Percentiles rank a stretch among this genome's conserved stretches.
These are phyloP conservation scores for Yarrowia keelungensis DNA, from an alignment of 805 yeast genomes.

Conservation along the genomic window DNA sequence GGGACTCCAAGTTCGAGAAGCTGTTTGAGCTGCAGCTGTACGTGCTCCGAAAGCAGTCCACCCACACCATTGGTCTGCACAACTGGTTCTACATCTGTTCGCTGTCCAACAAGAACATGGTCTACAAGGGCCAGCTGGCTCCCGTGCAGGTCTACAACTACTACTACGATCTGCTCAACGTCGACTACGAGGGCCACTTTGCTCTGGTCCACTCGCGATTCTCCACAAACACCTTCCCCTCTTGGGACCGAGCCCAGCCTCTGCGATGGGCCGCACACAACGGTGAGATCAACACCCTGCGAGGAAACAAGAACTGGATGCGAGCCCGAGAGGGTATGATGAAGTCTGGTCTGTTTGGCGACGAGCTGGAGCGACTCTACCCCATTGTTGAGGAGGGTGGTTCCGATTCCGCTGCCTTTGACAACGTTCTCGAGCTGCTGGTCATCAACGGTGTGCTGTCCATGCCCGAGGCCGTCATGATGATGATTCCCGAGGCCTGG, in stretches of 20 bases:
- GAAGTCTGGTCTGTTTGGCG: slow-evolving; percentile 86
- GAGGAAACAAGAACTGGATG: slow-evolving; percentile 99
- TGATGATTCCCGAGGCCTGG: slow-evolving; percentile 98
- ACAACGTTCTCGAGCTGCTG: slow-evolving; percentile 89
- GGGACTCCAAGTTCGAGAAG: slow-evolving; percentile 62
- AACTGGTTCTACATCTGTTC: slow-evolving; percentile 99
- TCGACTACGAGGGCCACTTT: slow-evolving; percentile 92
- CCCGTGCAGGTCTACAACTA: slow-evolving; percentile 96
- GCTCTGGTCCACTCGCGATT: slow-evolving; percentile 96
- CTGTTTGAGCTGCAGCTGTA: slow-evolving; percentile 83
- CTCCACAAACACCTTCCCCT: slow-evolving; percentile 97
- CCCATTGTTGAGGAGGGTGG: slow-evolving; percentile 99
- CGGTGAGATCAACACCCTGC: slow-evolving; percentile 95
- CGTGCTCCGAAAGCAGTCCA: slow-evolving; percentile 85
- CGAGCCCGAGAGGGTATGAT: slow-evolving; percentile 97
- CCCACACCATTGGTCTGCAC: slow-evolving; percentile 90
- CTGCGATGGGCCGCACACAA: slow-evolving; percentile 97
- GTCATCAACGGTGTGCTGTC: slow-evolving; percentile 91
- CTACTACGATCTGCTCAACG: slow-evolving; percentile 90
- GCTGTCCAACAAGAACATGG: slow-evolving; percentile 83
- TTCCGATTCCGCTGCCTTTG: slow-evolving; percentile 97
- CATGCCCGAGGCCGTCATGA: slow-evolving; percentile 96
- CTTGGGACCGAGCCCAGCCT: slow-evolving; percentile 99
- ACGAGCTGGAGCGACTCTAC: slow-evolving; percentile 85
- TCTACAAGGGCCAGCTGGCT: slow-evolving; percentile 96